Base-by-base conservation (phyloP, 352 stramenopile genomes). In the Phytophthora megakarya region DNA sequence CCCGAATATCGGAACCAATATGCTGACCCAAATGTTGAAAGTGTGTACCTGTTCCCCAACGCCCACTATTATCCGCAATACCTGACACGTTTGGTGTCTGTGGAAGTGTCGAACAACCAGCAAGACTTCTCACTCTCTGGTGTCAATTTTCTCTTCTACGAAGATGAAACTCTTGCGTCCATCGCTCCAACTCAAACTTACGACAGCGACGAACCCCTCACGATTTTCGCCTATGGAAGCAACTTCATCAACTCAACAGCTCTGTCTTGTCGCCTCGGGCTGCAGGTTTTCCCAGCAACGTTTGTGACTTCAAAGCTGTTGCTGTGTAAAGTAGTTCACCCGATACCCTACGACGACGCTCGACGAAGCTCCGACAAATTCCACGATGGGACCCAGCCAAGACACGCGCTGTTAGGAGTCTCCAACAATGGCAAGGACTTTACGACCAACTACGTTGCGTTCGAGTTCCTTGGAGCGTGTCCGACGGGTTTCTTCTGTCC, bases 371-470 rank as follows among this genome's bases (percentile, higher is more conserved):
- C 44, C 0, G 28, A 43, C 39, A 69, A 69, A 45, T 50, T 65
- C 18, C 54, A 72, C 22, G 55, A 68, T 18, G 18, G 65, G 19
- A 38, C 38, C 10, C 52, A 80, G 33, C 72, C 70, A 1, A 67
- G 58, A 25, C 72, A 75, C 43, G 69, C 89, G 5, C 84, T 95
- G 18, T 81, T 99, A 30, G 84, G 97, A 59, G 72, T 98, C 16
- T 97, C 95, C 11, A 98, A 98, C 75, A 99, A 99, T 74, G 94
- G 88, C 22, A 69, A 86, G n/a, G 96, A 98, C 65, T 98, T 96
- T 60, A 97, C 93, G 15, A 87, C 66, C 11, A 91, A 89, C 38
- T 76, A 88, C 53, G 28, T 78, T 6, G 70, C 65, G 55, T 81
- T 98, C 72, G 73, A 97, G 47, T 85, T 90, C 46, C 65, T 85